Base-by-base conservation (phyloP, 1,139 yeast species). In the Geotrichum siamense region DNA sequence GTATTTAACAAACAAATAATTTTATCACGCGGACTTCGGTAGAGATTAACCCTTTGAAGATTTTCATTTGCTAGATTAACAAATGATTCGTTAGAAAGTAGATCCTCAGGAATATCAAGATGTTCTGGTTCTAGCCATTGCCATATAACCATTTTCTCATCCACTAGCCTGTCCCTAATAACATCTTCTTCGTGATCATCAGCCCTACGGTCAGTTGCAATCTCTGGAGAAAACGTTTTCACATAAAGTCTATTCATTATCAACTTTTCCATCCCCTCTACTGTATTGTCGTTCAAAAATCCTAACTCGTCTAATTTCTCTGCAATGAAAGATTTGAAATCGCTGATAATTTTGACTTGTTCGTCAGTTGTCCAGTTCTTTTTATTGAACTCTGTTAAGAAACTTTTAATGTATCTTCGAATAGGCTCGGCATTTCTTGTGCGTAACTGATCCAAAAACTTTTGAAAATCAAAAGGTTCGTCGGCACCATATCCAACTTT, bases 11-110 rank as follows among this genome's bases (percentile, higher is more conserved):
- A 71, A 60, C 98, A 91, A 38, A 91, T 86, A 51, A 87, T 80
- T 59, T 93, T 93, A 58, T 93, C 98, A 45, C 98, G 71, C 9
- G 98, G 98, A 0, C 97, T 93, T 55, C 94, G 75, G 61, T 82
- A 93, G 45, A 76, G 73, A 60, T 84, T 83, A 56, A 91, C 78
- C 56, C 86, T 87, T 51, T 72, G 69, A 41, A 93, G 69, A 61
- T 93, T 71, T 38, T 63, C 66, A 1, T 79, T 74, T 0, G 97
- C 94, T 48, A 82, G 71, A 29, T 75, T 74, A 40, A 85, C 70
- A 58, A 87, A 86, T 39, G 77, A 72, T 27, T 72, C 74, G 41
- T 69, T 67, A 16, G 60, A 56, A 23, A 68, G 55, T 33, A 75
- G 64, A 26, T 61, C 56, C 38, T 74, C 67, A 35, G 81, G 79